Evolutionary conservation across 257 asterid genomes (phyloP), one percentile per base, ranked within the genome.

Genomic region (Solanum chaucha): DNA sequence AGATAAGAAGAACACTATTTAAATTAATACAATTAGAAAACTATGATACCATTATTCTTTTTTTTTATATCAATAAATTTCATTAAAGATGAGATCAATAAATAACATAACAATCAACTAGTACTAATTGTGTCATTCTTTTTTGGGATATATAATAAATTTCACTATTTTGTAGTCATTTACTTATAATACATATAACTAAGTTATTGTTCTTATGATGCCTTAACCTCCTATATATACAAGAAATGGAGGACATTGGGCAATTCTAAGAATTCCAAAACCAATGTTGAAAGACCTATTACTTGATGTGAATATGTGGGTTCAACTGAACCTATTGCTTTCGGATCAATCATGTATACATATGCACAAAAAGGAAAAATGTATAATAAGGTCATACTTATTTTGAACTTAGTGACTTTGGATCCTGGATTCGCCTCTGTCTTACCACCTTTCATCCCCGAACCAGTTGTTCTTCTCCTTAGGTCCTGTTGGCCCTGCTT

Each of bases 401-500:
- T n/a, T n/a, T n/a, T 40, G 83, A 74, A 75, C 22, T 2, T 24
- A 11, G 8, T 12, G 83, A 75, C 10, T 75, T 75, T 22, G 4
- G 14, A 75, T 40, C 8, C 1, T 75, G n/a, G 6, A 75, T n/a
- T 40, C 61, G 22, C 15, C 86, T 83, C 35, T 20, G 72, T 24
- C 73, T 81, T 82, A 93, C 48, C 95, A 95, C 61, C 98, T 88
- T 88, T 96, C 99, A 73, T 96, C 99, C 24, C 97, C 96, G 44
- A 88, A 85, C 99, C 99, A 96, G 44, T 96, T 95, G 73, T 96
- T 97, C 93, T 96, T 96, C 89, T 94, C 98, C 91, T 96, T 96
- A 0, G 99, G 99, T 64, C 98, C 99, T 0, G 98, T 94, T 3
- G 98, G 98, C 84, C 99, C 99, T 89, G 91, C 98, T 88, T 96